phyloP scores from a whole-genome alignment of 129 eudicot genomes.

The sunflower (Helianthus annuus) region DNA sequence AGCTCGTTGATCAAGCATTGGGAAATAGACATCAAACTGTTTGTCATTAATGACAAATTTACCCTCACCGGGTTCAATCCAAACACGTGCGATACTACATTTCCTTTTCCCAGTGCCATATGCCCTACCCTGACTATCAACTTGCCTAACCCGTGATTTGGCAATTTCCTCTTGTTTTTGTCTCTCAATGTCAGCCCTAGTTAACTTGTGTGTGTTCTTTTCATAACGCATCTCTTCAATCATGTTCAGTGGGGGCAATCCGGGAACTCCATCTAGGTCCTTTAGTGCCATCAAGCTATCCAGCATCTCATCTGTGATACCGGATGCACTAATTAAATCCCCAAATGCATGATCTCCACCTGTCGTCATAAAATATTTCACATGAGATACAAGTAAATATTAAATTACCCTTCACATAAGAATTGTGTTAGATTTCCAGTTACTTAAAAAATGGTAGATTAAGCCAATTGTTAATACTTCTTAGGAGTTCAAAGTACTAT shows the following conservation, averaged over 20 bases:
- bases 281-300: constrained; percentile 86
- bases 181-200: too few species aligned
- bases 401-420: neutral
- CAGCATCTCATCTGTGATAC: constrained; percentile 91
- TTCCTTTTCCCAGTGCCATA: constrained; percentile 93
- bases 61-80: constrained; percentile 93
- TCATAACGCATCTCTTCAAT: constrained; percentile 72
- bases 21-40: constrained; percentile 87
- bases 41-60: constrained; percentile 74
- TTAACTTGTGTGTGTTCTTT: constrained; percentile 54
- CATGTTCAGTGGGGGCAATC: constrained; percentile 73
- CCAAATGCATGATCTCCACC: constrained; percentile 92
- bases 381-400: neutral
- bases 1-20: constrained; percentile 95
- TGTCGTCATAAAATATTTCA: constrained; percentile 26
- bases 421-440: neutral
- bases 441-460: neutral
- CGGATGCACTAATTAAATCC: constrained; percentile 83
- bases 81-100: constrained; percentile 93
- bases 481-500: neutral
- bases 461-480: neutral
- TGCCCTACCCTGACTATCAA: constrained; percentile 45
- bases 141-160: constrained; percentile 62
- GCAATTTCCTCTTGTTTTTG: too few species aligned
- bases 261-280: constrained; percentile 74